phyloP scores from a whole-genome alignment of 257 asterid species.

The Solanum sparsipilum region DNA sequence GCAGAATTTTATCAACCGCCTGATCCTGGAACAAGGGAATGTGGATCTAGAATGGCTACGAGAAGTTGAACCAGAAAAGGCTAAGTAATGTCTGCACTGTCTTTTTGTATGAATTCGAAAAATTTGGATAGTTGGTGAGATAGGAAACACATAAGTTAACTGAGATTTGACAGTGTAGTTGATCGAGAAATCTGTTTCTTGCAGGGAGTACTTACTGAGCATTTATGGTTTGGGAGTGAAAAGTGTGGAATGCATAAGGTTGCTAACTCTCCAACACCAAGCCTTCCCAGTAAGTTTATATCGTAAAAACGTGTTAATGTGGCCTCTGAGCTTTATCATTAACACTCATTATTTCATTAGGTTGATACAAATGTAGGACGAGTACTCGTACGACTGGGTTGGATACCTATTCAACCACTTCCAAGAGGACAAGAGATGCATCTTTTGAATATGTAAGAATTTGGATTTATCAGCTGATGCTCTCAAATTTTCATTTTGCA shows the following conservation, averaged over 20 bases:
- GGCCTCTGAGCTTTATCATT: neutral
- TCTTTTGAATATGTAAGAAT: slow-evolving; percentile 30
- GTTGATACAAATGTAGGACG: slow-evolving; percentile 55
- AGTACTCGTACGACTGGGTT: slow-evolving; percentile 43
- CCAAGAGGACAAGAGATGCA: slow-evolving; percentile 37
- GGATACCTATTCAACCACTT: slow-evolving; percentile 53
- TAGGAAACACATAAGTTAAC: neutral
- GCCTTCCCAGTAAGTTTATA: slow-evolving; percentile 51
- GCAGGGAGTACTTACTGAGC: slow-evolving; percentile 49
- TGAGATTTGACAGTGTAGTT: neutral
- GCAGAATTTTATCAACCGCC: slow-evolving; percentile 6
- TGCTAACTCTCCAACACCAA: slow-evolving; percentile 39
- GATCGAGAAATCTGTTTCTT: neutral
- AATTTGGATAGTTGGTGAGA: neutral
- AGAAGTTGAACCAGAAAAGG: slow-evolving; percentile 3
- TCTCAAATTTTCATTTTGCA: neutral
- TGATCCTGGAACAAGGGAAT: slow-evolving; percentile 4
- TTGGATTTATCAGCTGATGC: neutral
- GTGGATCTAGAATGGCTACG: slow-evolving; percentile 13
- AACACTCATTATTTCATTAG: slow-evolving; percentile 12
- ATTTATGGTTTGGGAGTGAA: slow-evolving; percentile 46
- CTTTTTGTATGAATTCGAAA: neutral
- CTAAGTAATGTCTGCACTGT: slow-evolving; percentile 1
- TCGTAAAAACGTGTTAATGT: neutral
- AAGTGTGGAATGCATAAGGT: slow-evolving; percentile 58